Conservation (phyloP, 2,329 filamentous ascomycete species). For the Sclerotinia nivalis region DNA sequence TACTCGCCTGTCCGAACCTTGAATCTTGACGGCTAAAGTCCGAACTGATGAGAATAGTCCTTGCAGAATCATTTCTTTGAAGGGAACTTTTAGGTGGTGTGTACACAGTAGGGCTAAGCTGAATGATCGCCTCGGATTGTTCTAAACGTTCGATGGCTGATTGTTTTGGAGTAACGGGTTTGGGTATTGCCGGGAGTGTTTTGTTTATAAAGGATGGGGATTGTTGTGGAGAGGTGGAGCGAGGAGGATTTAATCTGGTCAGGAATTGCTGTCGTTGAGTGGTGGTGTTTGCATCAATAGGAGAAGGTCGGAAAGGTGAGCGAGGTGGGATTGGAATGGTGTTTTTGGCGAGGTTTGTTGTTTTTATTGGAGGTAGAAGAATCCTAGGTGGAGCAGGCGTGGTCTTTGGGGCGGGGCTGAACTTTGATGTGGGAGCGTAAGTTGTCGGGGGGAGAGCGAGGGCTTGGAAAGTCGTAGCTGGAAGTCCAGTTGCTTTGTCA, state of each 20-base stretch:
- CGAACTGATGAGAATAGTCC: neutral
- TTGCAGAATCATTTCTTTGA: conserved; percentile 22
- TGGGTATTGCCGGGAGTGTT: conserved; percentile 32
- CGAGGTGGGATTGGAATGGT: conserved; percentile 16
- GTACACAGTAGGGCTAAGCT: conserved; percentile 56
- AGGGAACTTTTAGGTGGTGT: conserved; percentile 24
- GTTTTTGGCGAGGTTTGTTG: conserved; percentile 20
- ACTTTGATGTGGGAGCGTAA: conserved; percentile 7
- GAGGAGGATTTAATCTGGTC: neutral
- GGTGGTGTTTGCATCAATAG: conserved; percentile 10
- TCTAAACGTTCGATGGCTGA: conserved; percentile 37
- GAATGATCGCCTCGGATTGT: conserved; percentile 35
- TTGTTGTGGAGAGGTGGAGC: neutral
- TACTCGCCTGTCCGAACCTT: neutral
- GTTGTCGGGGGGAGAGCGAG: neutral
- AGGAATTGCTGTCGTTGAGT: conserved; percentile 24
- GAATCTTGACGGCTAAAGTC: neutral
- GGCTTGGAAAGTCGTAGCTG: neutral
- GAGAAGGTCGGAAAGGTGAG: conserved; percentile 20
- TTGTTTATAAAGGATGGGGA: conserved; percentile 28
- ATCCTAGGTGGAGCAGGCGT: conserved; percentile 12
- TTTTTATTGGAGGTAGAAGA: conserved; percentile 18
- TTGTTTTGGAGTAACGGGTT: conserved; percentile 13
- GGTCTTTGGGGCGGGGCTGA: neutral
- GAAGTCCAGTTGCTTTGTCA: conserved; percentile 39